A percentile compares a stretch with the other conserved stretches of the same genome.
phyloP scores from a whole-genome alignment of 306 rosid genomes.

The Potentilla sterilis region DNA sequence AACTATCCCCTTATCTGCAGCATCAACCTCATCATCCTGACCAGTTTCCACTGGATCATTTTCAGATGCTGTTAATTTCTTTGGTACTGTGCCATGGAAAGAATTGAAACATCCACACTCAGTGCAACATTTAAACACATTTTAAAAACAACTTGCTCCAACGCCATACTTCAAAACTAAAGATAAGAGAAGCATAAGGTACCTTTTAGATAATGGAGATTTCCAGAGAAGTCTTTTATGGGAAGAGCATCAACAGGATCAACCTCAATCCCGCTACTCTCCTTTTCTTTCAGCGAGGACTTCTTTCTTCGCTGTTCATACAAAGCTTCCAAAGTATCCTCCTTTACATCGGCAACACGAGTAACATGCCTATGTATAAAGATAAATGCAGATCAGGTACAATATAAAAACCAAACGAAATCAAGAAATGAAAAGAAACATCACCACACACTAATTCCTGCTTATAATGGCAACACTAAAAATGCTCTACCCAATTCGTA shows the following conservation, averaged over 20 bases:
- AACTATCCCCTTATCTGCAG: slow-evolving; percentile 42
- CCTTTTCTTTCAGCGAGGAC: slow-evolving; percentile 54
- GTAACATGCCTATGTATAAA: slow-evolving; percentile 66
- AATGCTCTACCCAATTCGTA: neutral
- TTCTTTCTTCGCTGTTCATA: slow-evolving; percentile 78
- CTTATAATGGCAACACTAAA: neutral
- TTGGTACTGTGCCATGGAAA: slow-evolving; percentile 39
- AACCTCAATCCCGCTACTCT: slow-evolving; percentile 53
- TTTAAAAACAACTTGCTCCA: no score
- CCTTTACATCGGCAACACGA: slow-evolving; percentile 88
- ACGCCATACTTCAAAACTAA: neutral
- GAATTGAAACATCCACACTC: slow-evolving; percentile 2
- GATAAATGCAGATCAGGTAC: neutral
- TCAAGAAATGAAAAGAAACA: neutral
- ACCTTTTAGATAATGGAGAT: slow-evolving; percentile 67
- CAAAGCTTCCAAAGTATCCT: slow-evolving; percentile 79
- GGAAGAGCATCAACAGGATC: slow-evolving; percentile 92
- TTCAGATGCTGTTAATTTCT: slow-evolving; percentile 33
- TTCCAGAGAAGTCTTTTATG: slow-evolving; percentile 75
- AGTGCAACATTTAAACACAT: slow-evolving; percentile 4
- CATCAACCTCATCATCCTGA: slow-evolving; percentile 38
- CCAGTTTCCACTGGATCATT: slow-evolving; percentile 42
- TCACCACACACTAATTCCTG: neutral
- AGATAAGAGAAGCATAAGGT: neutral
- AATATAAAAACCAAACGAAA: neutral